Evolutionary conservation across 2,329 filamentous ascomycete genomes (phyloP), one percentile per base, ranked within the genome.

Genomic region (Ampelomyces quisqualis): DNA sequence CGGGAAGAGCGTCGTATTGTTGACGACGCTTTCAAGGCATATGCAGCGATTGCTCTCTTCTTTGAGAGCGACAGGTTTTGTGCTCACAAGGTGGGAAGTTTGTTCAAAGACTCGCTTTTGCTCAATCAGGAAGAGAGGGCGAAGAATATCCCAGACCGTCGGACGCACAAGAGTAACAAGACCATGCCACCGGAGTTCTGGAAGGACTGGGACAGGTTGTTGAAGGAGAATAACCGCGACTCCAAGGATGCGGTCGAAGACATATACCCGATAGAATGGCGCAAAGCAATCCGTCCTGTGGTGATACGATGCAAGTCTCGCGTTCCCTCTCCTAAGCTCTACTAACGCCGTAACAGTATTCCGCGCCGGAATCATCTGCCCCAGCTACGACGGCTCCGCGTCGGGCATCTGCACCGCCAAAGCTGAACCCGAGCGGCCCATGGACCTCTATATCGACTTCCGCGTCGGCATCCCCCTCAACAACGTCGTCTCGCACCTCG

Each of bases 391-490:
- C 8, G 42, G 40, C 2, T 22, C 57, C 3, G 56, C 62, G 32
- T 53, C 64, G 4, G 73, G 73, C 4, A 55, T 68, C 32, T 70
- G 68, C 7, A 62, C 68, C 3, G 67, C 67, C 2, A 58, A 54
- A 20, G 60, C 60, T 5, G 73, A 76, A 35, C 60, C 66, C 1
- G 53, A 52, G 40, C 64, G 68, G 4, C 22, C 52, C 2, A 54
- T 60, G 27, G 73, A 77, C 41, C 51, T 77, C 13, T 77, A 72
- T 62, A 68, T 76, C 45, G 70, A 74, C 53, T 74, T 64, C 48
- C 57, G 64, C 18, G 30, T 53, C 33, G 43, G 44, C 4, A 43
- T 56, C 4, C 39, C 57, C 1, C 49, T 51, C 2, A 45, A 55
- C 6, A 45, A 45, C 0, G 54, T 63, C 18, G 58, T 60, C 1